Conservation (phyloP, 176 grass and related monocot genomes). For the Echinochloa phyllopogon region DNA sequence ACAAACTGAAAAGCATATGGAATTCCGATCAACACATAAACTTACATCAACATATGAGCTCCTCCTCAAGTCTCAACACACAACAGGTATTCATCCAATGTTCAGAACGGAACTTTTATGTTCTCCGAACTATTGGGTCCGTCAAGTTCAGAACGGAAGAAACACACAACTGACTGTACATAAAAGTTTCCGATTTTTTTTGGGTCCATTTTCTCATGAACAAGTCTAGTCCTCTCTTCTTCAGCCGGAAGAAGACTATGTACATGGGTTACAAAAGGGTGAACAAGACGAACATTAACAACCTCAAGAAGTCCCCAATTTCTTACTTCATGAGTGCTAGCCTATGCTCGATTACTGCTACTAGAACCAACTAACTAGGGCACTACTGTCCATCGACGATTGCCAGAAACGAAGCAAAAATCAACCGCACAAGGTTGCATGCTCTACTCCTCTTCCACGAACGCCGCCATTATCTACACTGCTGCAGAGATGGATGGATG, state of each 20-base stretch:
- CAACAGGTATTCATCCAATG: not conserved
- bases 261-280: conserved; percentile 5
- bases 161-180: not conserved
- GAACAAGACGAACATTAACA: not conserved
- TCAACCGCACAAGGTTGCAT: not conserved
- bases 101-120: not conserved
- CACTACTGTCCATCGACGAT: not conserved
- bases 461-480: not conserved
- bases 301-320: conserved; percentile 13
- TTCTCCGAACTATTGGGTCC: too few species aligned
- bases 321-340: conserved; percentile 1
- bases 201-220: conserved; percentile 3
- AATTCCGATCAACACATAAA: not conserved
- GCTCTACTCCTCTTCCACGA: not conserved
- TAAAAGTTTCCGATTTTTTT: not conserved
- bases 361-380: not conserved
- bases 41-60: not conserved
- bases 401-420: conserved; percentile 2
- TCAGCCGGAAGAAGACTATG: not conserved
- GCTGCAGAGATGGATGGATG: not conserved
- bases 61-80: not conserved
- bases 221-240: not conserved
- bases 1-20: not conserved
- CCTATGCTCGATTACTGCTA: not conserved
- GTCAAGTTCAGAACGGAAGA: too few species aligned